These are phyloP conservation scores for Triangularia verruculosa DNA, from an alignment of 2,329 filamentous ascomycete genomes.

Conservation along the genomic window DNA sequence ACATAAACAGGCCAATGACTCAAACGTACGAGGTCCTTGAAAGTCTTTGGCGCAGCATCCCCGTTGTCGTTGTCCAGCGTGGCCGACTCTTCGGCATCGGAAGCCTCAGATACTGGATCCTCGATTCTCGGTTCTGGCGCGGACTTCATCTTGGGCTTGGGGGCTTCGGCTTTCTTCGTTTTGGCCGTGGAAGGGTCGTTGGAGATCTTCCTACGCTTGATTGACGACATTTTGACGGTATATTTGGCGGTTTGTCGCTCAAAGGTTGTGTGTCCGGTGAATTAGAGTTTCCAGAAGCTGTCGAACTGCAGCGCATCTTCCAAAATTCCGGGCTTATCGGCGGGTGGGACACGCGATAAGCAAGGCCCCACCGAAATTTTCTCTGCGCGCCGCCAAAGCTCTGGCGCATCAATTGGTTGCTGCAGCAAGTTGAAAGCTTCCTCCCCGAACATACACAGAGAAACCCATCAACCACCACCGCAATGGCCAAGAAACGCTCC, in stretches of 20 bases:
- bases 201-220: conserved; percentile 26
- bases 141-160: conserved; percentile 17
- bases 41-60: conserved; percentile 51
- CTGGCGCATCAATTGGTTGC: conserved; percentile 11
- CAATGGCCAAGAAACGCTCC: conserved; percentile 75
- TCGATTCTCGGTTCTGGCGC: conserved; percentile 7
- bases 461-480: conserved; percentile 19
- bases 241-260: background rate
- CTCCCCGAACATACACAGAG: conserved; percentile 18
- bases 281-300: background rate
- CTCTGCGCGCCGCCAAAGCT: conserved; percentile 10
- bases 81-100: conserved; percentile 26
- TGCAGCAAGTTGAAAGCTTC: conserved; percentile 8
- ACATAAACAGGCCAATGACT: background rate
- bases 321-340: conserved; percentile 15
- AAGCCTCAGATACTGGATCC: conserved; percentile 16
- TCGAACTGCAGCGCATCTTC: background rate
- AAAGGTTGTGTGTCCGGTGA: conserved; percentile 15
- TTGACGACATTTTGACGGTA: conserved; percentile 11
- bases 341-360: conserved; percentile 14
- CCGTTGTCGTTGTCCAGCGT: conserved; percentile 28
- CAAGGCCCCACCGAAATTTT: conserved; percentile 28
- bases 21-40: conserved; percentile 57
- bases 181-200: conserved; percentile 13
- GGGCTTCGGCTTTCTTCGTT: conserved; percentile 2